Percentiles rank a stretch among this genome's conserved stretches.
These are phyloP conservation scores for Ophiostoma sp. DNA, from an alignment of 2,329 filamentous ascomycete genomes.

Conservation along the genomic window DNA sequence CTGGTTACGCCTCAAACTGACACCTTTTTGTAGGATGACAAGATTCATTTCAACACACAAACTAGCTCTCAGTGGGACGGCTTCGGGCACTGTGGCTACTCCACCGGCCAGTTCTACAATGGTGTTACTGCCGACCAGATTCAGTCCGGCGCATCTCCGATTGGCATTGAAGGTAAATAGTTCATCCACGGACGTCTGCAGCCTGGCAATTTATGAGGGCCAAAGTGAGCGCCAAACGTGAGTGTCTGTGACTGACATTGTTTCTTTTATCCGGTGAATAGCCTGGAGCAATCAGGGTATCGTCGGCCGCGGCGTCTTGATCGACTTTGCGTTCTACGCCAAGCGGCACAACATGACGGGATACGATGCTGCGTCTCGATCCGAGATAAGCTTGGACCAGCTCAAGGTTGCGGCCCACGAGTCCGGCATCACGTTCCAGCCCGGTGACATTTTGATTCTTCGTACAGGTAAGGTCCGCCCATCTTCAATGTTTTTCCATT, in stretches of 20 bases:
- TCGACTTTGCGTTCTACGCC: neutral
- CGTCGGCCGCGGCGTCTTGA: neutral
- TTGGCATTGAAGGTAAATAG: neutral
- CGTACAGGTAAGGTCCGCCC: neutral
- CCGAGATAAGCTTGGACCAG: neutral
- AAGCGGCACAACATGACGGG: neutral
- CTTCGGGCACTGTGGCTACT: neutral
- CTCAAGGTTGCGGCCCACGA: neutral
- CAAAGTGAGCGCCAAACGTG: no score
- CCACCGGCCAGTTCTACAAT: neutral
- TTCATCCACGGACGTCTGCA: neutral
- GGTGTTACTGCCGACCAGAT: neutral
- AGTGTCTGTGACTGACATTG: neutral
- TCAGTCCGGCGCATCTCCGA: neutral
- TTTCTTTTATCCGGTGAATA: neutral
- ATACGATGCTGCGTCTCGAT: neutral
- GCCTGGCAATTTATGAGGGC: neutral
- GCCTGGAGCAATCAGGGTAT: conserved; percentile 7
- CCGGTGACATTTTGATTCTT: neutral
- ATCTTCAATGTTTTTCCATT: neutral
- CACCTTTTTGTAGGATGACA: neutral
- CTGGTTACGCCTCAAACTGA: neutral
- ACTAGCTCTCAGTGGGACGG: conserved; percentile 9
- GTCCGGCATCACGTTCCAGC: neutral
- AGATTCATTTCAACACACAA: conserved; percentile 1